Conservation (phyloP, 1,139 yeast species). For the Pichia sp. region DNA sequence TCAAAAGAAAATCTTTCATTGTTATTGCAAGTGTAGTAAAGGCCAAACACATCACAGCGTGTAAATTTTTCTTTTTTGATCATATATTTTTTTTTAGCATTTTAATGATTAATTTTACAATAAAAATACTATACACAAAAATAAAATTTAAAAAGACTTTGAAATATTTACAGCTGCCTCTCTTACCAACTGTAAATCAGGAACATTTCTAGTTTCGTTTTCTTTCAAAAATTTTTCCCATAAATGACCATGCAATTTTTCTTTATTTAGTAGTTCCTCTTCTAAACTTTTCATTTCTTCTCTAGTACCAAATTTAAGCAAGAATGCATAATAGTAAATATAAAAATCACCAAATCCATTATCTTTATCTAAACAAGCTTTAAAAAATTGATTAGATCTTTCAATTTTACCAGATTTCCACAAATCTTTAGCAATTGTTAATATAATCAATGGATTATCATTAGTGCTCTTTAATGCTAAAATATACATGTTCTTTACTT, state of each 20-base stretch:
- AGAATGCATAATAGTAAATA: slow-evolving; percentile 57
- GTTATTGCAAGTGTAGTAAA: no score
- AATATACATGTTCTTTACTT: slow-evolving; percentile 56
- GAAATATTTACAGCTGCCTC: slow-evolving; percentile 11
- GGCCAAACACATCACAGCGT: no score
- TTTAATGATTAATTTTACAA: not conserved
- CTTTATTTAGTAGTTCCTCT: slow-evolving; percentile 26
- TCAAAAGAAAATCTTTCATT: not conserved
- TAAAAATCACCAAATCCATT: slow-evolving; percentile 66
- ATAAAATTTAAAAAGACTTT: not conserved
- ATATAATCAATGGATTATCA: slow-evolving; percentile 52
- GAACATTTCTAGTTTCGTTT: slow-evolving; percentile 24
- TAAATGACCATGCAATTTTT: slow-evolving; percentile 49
- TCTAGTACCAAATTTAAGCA: slow-evolving; percentile 29
- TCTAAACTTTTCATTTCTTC: slow-evolving; percentile 28
- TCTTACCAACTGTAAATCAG: slow-evolving; percentile 17
- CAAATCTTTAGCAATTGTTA: slow-evolving; percentile 61
- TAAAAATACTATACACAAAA: not conserved
- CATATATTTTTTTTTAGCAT: not conserved
- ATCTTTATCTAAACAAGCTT: slow-evolving; percentile 55
- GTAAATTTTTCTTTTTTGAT: not conserved
- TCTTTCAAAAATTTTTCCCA: slow-evolving; percentile 50
- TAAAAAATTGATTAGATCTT: slow-evolving; percentile 72
- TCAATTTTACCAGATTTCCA: slow-evolving; percentile 60
- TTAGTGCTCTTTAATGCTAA: slow-evolving; percentile 68